Percentiles rank a stretch among this genome's conserved stretches.
Conservation (phyloP, 371 early-diverging fungal species). For the Rhizopus stolonifer region DNA sequence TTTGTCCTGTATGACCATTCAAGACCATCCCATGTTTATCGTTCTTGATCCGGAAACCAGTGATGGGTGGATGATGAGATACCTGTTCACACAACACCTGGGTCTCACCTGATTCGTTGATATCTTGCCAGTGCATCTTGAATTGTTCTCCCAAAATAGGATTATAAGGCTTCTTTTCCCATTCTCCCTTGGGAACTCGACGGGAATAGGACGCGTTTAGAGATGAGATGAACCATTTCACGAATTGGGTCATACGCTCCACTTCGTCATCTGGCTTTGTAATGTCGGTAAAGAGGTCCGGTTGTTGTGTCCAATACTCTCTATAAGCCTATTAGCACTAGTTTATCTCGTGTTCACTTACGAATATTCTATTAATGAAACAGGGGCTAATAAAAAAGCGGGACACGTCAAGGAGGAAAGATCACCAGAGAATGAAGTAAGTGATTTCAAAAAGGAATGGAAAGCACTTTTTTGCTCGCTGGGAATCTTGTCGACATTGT, state of each 20-base stretch:
- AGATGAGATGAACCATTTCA: conserved; percentile 78
- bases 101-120: conserved; percentile 66
- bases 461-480: conserved; percentile 65
- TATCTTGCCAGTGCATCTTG: conserved; percentile 65
- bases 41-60: conserved; percentile 66
- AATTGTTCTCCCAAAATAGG: conserved; percentile 83
- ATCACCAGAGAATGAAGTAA: conserved; percentile 77
- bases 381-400: conserved; percentile 69
- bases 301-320: conserved; percentile 74
- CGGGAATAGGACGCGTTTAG: conserved; percentile 68
- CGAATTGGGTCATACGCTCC: conserved; percentile 67
- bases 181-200: conserved; percentile 51
- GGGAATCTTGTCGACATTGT: conserved; percentile 57
- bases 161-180: conserved; percentile 85
- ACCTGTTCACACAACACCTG: conserved; percentile 70
- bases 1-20: conserved; percentile 71
- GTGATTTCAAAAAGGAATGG: conserved; percentile 64
- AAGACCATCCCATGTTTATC: conserved; percentile 61
- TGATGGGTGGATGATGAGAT: conserved; percentile 79
- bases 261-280: conserved; percentile 56
- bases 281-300: conserved; percentile 69
- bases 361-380: conserved; percentile 77
- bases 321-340: conserved; percentile 28
- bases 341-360: conserved; percentile 26
- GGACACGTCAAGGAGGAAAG: conserved; percentile 75